Percentiles rank a stretch among this genome's conserved stretches.
phyloP scores from a whole-genome alignment of 768 basidiomycete species.

The Suillus lakei region DNA sequence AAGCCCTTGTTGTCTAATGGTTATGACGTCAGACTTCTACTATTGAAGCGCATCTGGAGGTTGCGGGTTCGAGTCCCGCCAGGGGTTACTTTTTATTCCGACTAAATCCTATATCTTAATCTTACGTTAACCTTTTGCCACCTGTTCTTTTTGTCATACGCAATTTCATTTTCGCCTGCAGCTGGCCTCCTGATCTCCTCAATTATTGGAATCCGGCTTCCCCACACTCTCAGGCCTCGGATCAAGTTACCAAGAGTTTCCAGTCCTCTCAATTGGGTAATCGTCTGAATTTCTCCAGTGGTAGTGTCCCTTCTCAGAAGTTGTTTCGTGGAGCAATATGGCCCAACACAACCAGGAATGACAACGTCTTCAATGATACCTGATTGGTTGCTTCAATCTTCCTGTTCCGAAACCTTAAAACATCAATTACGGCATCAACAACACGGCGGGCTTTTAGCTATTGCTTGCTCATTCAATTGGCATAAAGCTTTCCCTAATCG shows the following conservation, averaged over 20 bases:
- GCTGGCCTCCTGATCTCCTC: too few species aligned
- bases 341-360: too few species aligned
- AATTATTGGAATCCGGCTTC: too few species aligned
- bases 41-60: slow-evolving; percentile 62
- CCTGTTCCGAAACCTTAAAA: neutral
- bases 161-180: neutral
- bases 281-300: neutral
- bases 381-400: neutral
- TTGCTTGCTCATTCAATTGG: too few species aligned
- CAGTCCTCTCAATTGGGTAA: neutral
- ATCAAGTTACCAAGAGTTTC: neutral
- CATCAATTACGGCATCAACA: too few species aligned
- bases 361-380: neutral
- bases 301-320: neutral
- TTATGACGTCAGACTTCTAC: slow-evolving; percentile 91
- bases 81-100: slow-evolving; percentile 52
- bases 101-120: too few species aligned
- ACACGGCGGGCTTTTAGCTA: too few species aligned
- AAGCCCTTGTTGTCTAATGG: slow-evolving; percentile 87
- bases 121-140: neutral
- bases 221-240: neutral
- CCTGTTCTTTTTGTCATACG: neutral
- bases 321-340: neutral
- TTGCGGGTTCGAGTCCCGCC: slow-evolving; percentile 88
- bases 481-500: neutral